Percentiles rank a stretch among this genome's conserved stretches.
Evolutionary conservation across 73 alveolate species (phyloP).

Genomic region (Paramecium sexaurelia): DNA sequence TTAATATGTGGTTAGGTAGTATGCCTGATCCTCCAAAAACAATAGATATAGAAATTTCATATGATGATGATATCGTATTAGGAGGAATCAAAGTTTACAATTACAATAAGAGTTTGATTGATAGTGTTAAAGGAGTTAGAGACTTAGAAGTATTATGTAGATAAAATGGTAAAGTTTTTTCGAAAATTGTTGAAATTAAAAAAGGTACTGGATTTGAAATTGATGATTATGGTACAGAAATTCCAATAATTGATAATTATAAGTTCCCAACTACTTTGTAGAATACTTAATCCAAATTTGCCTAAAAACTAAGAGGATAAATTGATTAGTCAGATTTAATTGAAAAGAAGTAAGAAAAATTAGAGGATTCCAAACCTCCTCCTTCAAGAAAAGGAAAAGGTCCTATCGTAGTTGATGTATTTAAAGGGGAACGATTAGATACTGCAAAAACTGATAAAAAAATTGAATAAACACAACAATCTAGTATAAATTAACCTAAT

Average conservation of each 20-base stretch:
- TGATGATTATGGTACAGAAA: slow-evolving; percentile 76
- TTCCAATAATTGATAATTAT: slow-evolving; percentile 51
- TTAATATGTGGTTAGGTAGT: slow-evolving; percentile 85
- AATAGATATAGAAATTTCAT: slow-evolving; percentile 74
- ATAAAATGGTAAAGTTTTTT: slow-evolving; percentile 26
- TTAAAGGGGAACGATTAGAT: slow-evolving; percentile 30
- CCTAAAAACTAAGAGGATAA: background rate
- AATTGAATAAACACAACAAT: background rate
- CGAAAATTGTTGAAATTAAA: slow-evolving; percentile 70
- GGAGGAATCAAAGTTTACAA: slow-evolving; percentile 83
- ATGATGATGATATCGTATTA: slow-evolving; percentile 52
- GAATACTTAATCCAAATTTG: slow-evolving; percentile 5
- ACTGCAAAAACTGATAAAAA: slow-evolving; percentile 26
- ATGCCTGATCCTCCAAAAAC: slow-evolving; percentile 82
- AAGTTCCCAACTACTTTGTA: slow-evolving; percentile 50
- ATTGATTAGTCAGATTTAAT: slow-evolving; percentile 11
- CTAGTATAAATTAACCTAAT: background rate
- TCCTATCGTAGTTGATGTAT: slow-evolving; percentile 4
- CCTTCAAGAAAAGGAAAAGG: slow-evolving; percentile 56
- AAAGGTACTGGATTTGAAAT: slow-evolving; percentile 79
- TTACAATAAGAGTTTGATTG: slow-evolving; percentile 82
- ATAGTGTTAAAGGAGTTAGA: slow-evolving; percentile 81
- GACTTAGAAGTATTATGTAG: slow-evolving; percentile 74
- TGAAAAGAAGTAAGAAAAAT: slow-evolving; percentile 31
- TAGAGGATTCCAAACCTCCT: slow-evolving; percentile 52